Evolutionary conservation across 306 rosid species (phyloP).

Genomic region (Cajanus cajan): DNA sequence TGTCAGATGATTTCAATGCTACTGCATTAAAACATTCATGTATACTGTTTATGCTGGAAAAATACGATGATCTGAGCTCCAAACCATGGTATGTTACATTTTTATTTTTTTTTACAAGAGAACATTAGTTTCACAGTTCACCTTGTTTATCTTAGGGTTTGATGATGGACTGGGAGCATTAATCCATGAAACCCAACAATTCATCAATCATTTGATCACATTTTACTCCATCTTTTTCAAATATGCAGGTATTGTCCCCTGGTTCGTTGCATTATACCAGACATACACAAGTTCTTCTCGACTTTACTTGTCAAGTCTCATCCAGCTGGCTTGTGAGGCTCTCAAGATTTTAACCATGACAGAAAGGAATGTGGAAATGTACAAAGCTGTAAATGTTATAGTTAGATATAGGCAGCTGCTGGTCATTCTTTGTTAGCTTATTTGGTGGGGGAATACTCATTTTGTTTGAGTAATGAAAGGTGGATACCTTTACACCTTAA

Average conservation of each 20-base stretch:
- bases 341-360: not conserved
- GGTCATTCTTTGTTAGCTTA: not conserved
- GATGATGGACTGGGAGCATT: not conserved
- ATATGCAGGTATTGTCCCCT: slow-evolving; percentile 47
- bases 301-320: slow-evolving; percentile 37
- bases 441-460: not conserved
- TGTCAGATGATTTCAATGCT: slow-evolving; percentile 67
- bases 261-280: slow-evolving; percentile 38
- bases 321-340: not conserved
- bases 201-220: not conserved
- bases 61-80: slow-evolving; percentile 43
- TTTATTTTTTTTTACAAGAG: not conserved
- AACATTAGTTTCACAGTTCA: not conserved
- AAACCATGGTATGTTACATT: slow-evolving; percentile 55
- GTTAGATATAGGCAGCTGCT: not conserved
- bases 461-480: not conserved
- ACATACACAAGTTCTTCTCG: slow-evolving; percentile 34
- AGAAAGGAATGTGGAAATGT: slow-evolving; percentile 17
- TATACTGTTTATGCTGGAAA: slow-evolving; percentile 55
- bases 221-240: not conserved
- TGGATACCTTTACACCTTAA: not conserved
- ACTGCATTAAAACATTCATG: slow-evolving; percentile 55
- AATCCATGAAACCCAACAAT: not conserved
- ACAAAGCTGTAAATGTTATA: slow-evolving; percentile 25
- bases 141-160: not conserved